These are phyloP conservation scores for Rhizophlyctis rosea DNA, from an alignment of 192 early-diverging fungal genomes.

Conservation along the genomic window DNA sequence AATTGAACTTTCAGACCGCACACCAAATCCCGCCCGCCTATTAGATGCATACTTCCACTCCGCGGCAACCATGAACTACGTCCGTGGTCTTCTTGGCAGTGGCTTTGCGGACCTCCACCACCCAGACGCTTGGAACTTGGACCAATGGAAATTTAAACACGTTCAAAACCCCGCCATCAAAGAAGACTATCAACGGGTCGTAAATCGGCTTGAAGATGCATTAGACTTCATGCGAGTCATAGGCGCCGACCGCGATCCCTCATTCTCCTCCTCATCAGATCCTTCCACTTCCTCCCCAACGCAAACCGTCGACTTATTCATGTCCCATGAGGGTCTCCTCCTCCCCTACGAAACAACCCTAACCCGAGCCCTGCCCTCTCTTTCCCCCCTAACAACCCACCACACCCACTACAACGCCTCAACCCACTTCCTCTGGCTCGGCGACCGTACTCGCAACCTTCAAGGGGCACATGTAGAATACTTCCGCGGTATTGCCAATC, in stretches of 20 bases:
- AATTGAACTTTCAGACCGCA: constrained; percentile 77
- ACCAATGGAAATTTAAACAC: constrained; percentile 84
- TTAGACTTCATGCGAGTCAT: constrained; percentile 94
- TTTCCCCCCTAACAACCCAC: constrained; percentile 29
- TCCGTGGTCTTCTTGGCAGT: constrained; percentile 74
- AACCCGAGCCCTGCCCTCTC: constrained; percentile 73
- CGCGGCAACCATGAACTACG: constrained; percentile 92
- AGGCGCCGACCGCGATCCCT: constrained; percentile 68
- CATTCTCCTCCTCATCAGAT: constrained; percentile 20
- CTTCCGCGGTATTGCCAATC: constrained; percentile 95
- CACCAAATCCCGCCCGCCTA: constrained; percentile 90
- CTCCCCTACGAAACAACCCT: constrained; percentile 89
- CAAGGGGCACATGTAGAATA: constrained; percentile 96
- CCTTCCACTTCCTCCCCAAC: constrained; percentile 48
- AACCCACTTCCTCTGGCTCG: constrained; percentile 98
- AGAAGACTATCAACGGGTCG: constrained; percentile 86
- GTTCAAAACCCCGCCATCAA: constrained; percentile 75
- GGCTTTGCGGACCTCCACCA: constrained; percentile 93
- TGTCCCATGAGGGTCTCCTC: constrained; percentile 93
- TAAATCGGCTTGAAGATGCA: constrained; percentile 81
- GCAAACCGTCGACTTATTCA: constrained; percentile 83
- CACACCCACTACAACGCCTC: constrained; percentile 79
- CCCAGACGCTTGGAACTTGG: constrained; percentile 63
- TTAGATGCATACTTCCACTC: constrained; percentile 95
- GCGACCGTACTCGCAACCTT: constrained; percentile 93